Conservation (phyloP, 225 moss, liverwort and hornwort genomes). For the Ulota crispa region DNA sequence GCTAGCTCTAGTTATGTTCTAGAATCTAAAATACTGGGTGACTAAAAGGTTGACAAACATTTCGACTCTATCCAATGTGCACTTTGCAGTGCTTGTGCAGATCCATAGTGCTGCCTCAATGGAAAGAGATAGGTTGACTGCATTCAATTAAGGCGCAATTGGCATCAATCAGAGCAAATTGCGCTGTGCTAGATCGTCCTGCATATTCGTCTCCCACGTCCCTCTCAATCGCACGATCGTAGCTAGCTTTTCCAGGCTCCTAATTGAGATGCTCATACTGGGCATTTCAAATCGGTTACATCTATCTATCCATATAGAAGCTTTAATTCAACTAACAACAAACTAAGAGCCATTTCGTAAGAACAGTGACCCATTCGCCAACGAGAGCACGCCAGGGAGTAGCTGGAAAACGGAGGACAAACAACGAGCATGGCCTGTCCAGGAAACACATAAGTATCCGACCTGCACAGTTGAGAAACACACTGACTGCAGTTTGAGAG, state of each 20-base stretch:
- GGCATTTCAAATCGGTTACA: too few relatives aligned
- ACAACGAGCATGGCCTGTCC: too few relatives aligned
- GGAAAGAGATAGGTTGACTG: slow-evolving; percentile 29
- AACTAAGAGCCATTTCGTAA: too few relatives aligned
- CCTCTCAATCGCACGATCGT: neutral
- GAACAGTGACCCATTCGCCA: too few relatives aligned
- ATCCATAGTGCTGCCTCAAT: slow-evolving; percentile 16
- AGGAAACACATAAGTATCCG: neutral
- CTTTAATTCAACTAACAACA: too few relatives aligned
- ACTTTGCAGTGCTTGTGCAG: neutral
- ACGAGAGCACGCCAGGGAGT: too few relatives aligned
- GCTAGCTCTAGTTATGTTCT: neutral
- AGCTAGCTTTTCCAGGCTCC: too few relatives aligned
- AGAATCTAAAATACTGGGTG: slow-evolving; percentile 1
- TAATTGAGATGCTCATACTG: too few relatives aligned
- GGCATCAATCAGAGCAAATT: neutral
- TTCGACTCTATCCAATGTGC: slow-evolving; percentile 13
- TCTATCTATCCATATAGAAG: too few relatives aligned
- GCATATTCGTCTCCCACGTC: neutral
- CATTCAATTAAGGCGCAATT: neutral
- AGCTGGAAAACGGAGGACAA: too few relatives aligned
- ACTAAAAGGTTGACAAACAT: slow-evolving; percentile 21
- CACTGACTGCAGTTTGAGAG: neutral
- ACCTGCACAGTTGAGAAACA: neutral
- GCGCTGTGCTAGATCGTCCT: neutral